Conservation (phyloP, 2,329 filamentous ascomycete genomes). For the Pseudogymnoascus sp. region DNA sequence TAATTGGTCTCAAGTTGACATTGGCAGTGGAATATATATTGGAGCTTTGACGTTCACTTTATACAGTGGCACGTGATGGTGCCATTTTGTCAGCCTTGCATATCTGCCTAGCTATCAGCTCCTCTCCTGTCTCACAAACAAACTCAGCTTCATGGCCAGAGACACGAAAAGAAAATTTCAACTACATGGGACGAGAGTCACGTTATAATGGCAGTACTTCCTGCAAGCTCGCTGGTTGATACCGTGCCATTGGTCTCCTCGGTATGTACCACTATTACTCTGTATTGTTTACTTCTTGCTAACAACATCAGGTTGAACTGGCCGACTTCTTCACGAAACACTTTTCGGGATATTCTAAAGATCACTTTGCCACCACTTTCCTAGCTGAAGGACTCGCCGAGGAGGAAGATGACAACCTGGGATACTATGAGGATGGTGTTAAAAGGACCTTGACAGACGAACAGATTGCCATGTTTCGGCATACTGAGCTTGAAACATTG, state of each 20-base stretch:
- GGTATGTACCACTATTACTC: background rate
- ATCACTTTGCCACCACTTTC: slow-evolving; percentile 42
- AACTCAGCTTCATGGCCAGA: background rate
- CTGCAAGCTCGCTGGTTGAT: slow-evolving; percentile 5
- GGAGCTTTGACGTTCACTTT: slow-evolving; percentile 4
- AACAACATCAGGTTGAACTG: slow-evolving; percentile 47
- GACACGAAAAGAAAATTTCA: background rate
- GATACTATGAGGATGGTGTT: slow-evolving; percentile 78
- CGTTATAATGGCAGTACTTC: background rate
- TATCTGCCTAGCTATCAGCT: slow-evolving; percentile 12
- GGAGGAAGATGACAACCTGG: slow-evolving; percentile 61
- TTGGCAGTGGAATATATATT: background rate
- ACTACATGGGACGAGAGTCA: background rate
- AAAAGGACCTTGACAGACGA: slow-evolving; percentile 88
- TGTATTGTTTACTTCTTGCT: background rate
- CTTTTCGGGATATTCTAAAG: slow-evolving; percentile 44
- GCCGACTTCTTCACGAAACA: slow-evolving; percentile 52
- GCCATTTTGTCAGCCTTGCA: slow-evolving; percentile 15
- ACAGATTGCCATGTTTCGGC: slow-evolving; percentile 83
- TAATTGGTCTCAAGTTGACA: background rate
- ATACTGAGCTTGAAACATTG: slow-evolving; percentile 74
- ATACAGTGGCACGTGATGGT: background rate
- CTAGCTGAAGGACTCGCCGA: slow-evolving; percentile 32
- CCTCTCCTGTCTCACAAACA: slow-evolving; percentile 1
- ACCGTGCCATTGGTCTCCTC: background rate